Evolutionary conservation across 2,329 filamentous ascomycete species (phyloP), one percentile per base, ranked within the genome.

Genomic region (Xylariaceae sp.): DNA sequence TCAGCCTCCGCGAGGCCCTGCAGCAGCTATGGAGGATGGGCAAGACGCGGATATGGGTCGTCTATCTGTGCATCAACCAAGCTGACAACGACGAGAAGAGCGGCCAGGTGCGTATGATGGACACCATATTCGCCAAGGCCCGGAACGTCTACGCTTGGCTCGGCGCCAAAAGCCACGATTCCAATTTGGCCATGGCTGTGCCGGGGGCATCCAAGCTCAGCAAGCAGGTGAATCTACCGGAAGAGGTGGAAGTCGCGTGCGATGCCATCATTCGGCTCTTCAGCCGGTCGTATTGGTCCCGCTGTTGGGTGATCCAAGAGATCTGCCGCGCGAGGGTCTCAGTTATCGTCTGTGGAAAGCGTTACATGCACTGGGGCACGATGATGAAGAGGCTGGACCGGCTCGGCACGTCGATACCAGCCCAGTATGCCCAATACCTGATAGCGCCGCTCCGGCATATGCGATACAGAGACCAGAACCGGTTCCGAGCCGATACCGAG

Each of bases 31-130:
- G 40, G 40, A 14, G 12, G 26, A 38, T 42, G 40, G 23, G 31
- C 6, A 23, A 34, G 31, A 24, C 28, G 5, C 9, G 18, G 15
- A 15, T 44, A 12, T 54, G 48, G 50, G 48, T 44, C 21, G 52
- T 54, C 38, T 49, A 50, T 9, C 43, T 54, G 32, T 54, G 52
- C 34, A 54, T 55, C 18, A 48, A 56, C 36, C 52, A 56, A 31
- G n/a, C 11, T 8, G 44, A 54, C 21, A 38, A 36, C 14, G 24
- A 27, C 2, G 54, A 55, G 38, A 44, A 44, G 23, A 48, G 47
- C 30, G 34, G 46, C 9, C 51, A 54, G 38, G 53, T 54, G 11
- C 41, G 36, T 9, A 44, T 51, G 17, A 56, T 55, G 53, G 38
- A 47, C 14, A 34, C 27, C 5, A 46, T 55, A 15, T 56, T 51